phyloP scores from a whole-genome alignment of 352 stramenopile species.

The Phytophthora colocasiae region DNA sequence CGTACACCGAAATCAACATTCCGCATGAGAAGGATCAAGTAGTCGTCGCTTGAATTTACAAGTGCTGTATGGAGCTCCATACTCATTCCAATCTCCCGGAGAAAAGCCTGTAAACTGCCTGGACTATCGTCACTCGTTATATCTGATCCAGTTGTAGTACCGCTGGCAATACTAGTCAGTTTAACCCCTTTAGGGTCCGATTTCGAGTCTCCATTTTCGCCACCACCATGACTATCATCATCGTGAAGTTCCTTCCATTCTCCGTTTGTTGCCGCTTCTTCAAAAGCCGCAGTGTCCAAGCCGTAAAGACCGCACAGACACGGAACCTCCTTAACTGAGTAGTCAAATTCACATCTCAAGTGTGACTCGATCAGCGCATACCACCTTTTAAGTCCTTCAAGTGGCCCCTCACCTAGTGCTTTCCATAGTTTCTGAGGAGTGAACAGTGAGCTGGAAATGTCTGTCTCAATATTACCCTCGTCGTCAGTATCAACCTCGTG shows the following conservation, averaged over 20 bases:
- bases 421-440: conserved; percentile 84
- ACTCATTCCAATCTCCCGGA: conserved; percentile 61
- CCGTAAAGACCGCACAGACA: conserved; percentile 82
- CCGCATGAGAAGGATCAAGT: conserved; percentile 76
- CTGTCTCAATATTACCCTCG: conserved; percentile 39
- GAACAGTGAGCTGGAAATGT: conserved; percentile 83
- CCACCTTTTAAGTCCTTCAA: conserved; percentile 79
- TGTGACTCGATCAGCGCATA: conserved; percentile 87
- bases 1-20: conserved; percentile 55
- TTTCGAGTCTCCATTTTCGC: background rate
- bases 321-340: conserved; percentile 73
- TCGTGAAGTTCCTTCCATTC: conserved; percentile 14
- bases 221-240: conserved; percentile 9
- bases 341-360: conserved; percentile 81
- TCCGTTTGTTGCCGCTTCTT: conserved; percentile 32
- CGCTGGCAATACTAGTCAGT: background rate
- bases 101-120: conserved; percentile 43
- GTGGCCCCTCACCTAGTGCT: conserved; percentile 57
- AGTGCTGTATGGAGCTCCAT: conserved; percentile 52
- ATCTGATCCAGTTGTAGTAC: background rate
- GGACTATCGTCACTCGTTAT: conserved; percentile 10
- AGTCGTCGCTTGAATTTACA: conserved; percentile 70
- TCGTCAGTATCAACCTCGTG: conserved; percentile 29
- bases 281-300: conserved; percentile 56
- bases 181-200: conserved; percentile 3